A percentile compares a stretch with the other conserved stretches of the same genome.
Evolutionary conservation across 768 basidiomycete genomes (phyloP).

Genomic region (Tulasnella sp.): DNA sequence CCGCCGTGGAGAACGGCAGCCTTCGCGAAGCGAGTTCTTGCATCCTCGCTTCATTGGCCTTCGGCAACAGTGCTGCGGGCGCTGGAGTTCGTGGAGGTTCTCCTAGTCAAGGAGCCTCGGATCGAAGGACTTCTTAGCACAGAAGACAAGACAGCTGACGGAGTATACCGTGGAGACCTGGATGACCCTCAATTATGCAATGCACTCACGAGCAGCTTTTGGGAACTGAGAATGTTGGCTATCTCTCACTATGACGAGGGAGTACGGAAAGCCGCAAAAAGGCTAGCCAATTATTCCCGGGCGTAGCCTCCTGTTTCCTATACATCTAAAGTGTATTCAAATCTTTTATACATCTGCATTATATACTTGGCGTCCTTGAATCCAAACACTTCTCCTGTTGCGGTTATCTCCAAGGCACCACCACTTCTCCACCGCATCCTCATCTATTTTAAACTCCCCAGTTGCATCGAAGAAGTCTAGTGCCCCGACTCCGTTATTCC

Average conservation of each 20-base stretch:
- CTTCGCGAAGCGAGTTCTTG: slow-evolving; percentile 90
- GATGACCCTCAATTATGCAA: slow-evolving; percentile 86
- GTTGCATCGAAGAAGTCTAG: slow-evolving; percentile 68
- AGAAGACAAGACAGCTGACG: slow-evolving; percentile 82
- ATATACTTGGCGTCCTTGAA: slow-evolving; percentile 59
- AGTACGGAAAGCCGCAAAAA: slow-evolving; percentile 66
- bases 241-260: slow-evolving; percentile 58
- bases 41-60: slow-evolving; percentile 80
- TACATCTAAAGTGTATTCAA: background rate
- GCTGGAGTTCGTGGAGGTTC: slow-evolving; percentile 69
- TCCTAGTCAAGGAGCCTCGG: slow-evolving; percentile 77
- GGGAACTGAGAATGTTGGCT: slow-evolving; percentile 72
- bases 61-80: slow-evolving; percentile 64
- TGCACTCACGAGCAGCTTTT: slow-evolving; percentile 83
- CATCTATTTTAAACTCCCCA: slow-evolving; percentile 40
- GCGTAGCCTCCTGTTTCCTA: background rate
- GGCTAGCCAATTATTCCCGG: slow-evolving; percentile 40
- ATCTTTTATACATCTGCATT: background rate
- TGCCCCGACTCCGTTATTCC: slow-evolving; percentile 56
- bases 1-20: slow-evolving; percentile 82
- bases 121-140: slow-evolving; percentile 84
- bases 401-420: slow-evolving; percentile 78
- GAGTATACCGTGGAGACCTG: slow-evolving; percentile 80
- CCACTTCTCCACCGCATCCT: slow-evolving; percentile 82
- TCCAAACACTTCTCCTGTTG: slow-evolving; percentile 73